Conservation (phyloP, 176 grass and related monocot species). For the Zoysia japonica region DNA sequence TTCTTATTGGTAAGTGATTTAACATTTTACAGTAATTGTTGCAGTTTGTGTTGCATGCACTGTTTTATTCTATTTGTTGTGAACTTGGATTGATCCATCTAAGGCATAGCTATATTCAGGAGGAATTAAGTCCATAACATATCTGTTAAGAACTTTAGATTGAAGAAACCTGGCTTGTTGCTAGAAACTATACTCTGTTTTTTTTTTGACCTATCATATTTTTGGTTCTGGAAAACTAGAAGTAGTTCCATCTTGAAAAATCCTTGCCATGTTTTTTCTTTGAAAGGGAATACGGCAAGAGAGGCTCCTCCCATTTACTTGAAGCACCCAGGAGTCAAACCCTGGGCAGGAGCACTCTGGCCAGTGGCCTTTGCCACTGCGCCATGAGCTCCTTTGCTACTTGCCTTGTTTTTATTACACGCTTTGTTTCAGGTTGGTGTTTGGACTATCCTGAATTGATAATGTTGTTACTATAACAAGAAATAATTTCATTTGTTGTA, state of each 20-base stretch:
- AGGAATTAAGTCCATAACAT: background rate
- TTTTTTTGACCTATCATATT: background rate
- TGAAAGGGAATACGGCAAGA: no score
- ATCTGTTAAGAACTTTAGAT: background rate
- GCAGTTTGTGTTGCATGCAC: background rate
- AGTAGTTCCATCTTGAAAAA: background rate
- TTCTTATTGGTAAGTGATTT: constrained; percentile 78
- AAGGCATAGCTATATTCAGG: background rate
- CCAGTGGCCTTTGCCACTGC: no score
- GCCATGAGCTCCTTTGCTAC: background rate
- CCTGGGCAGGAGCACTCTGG: no score
- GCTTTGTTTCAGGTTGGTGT: constrained; percentile 1
- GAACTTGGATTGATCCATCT: constrained; percentile 5
- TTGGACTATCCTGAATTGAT: background rate
- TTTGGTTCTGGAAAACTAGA: constrained; percentile 12
- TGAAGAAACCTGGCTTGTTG: constrained; percentile 1
- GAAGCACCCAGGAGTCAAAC: no score
- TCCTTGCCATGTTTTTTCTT: no score
- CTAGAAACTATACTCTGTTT: no score
- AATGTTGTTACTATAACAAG: background rate
- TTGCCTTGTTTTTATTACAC: background rate
- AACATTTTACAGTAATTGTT: constrained; percentile 7
- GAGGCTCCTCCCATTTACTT: no score
- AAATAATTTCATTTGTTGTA: background rate
- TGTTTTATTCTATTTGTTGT: constrained; percentile 30